Base-by-base conservation (phyloP, 2,329 filamentous ascomycete species). In the Tothia fuscella region DNA sequence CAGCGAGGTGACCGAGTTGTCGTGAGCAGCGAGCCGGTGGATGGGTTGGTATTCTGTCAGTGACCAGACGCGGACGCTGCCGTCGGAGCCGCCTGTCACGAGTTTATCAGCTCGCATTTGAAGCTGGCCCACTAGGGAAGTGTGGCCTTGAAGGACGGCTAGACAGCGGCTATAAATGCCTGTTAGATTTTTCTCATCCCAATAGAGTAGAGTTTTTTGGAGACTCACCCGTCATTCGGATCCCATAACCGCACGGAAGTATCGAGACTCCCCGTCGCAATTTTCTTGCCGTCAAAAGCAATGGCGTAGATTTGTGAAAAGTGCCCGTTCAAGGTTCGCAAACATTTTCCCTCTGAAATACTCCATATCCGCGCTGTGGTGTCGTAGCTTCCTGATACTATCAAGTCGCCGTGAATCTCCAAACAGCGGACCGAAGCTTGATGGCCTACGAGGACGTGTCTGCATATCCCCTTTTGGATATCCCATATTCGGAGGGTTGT, bases 231-330 rank as follows among this genome's bases (percentile, higher is more conserved):
- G 52, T 85, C 86, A 38, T 72, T 76, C 20, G 86, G 85, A 66
- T 98, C 87, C 91, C 91, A 98, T 48, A 98, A 93, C 49, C 91
- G 74, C 20, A 98, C 89, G 52, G 89, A 95, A 3, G 91, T 98
- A 62, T 98, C 91, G 47, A 98, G 67, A 60, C 88, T 95, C 39
- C 91, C 91, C 7, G 91, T 98, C 26, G 93, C 89, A 44, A 98
- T 88, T 48, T 88, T 76, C 51, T 80, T 80, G 29, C 91, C 91
- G 57, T 98, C 91, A 61, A 96, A 98, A 1, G 91, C 91, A 57
- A 98, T 93, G 16, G 91, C 91, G 58, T 98, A 98, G 45, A 98
- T 98, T 58, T 98, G 91, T 57, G 89, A 96, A 63, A 95, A 98
- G 62, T 98, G 91, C 0, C 91, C 91, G 33, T 82, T 80, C 29